phyloP scores from a whole-genome alignment of 129 eudicot genomes.

The Daucus carota region DH1_v3.0 NC_030386.2:37811001-37811500 shows the following conservation, averaged over 20 bases:
- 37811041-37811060: not conserved
- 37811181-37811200: not conserved
- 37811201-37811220: not conserved
- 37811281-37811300: not conserved
- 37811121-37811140: too few relatives aligned
- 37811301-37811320: not conserved
- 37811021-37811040: not conserved
- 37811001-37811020: not conserved
- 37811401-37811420: too few relatives aligned
- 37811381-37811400: not conserved
- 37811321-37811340: not conserved
- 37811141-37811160: too few relatives aligned
- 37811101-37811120: not conserved
- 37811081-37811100: not conserved
- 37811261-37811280: not conserved
- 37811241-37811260: not conserved
- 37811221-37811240: not conserved
- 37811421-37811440: not conserved
- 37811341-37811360: not conserved
- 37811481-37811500: not conserved
- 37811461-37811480: not conserved
- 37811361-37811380: not conserved
- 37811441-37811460: not conserved
- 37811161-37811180: not conserved
- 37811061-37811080: too few relatives aligned